phyloP scores from a whole-genome alignment of 169 alveolate genomes.

The Pseudocohnilembus persalinus region DNA sequence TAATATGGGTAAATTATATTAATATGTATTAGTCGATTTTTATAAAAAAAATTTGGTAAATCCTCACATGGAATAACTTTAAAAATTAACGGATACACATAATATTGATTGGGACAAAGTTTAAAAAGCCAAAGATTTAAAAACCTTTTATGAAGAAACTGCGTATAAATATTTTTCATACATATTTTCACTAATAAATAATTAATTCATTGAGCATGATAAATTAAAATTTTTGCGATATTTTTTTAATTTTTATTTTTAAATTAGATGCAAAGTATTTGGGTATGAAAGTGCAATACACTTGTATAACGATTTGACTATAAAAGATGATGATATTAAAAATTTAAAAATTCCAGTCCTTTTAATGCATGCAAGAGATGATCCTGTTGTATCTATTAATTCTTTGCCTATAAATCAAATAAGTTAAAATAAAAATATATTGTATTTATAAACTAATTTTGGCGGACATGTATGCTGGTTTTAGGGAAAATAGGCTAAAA shows the following conservation, averaged over 20 bases:
- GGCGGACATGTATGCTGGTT: background rate
- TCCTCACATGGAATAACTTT: background rate
- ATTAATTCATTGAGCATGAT: too few species aligned
- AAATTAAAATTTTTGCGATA: too few species aligned
- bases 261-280: background rate
- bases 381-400: background rate
- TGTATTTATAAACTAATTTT: background rate
- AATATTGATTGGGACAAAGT: background rate
- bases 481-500: background rate
- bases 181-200: too few species aligned
- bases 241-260: too few species aligned
- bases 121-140: background rate
- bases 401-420: background rate
- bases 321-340: background rate
- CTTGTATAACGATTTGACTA: background rate
- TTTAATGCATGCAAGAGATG: background rate
- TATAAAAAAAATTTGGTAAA: background rate
- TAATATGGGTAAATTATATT: background rate
- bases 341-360: background rate
- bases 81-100: background rate
- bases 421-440: too few species aligned
- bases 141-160: background rate
- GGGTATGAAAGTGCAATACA: background rate
- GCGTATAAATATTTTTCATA: background rate
- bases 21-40: background rate